Percentiles rank a stretch among this genome's conserved stretches.
These are phyloP conservation scores for Verticillium albo-atrum DNA, from an alignment of 2,329 filamentous ascomycete species.

Conservation along the genomic window DNA sequence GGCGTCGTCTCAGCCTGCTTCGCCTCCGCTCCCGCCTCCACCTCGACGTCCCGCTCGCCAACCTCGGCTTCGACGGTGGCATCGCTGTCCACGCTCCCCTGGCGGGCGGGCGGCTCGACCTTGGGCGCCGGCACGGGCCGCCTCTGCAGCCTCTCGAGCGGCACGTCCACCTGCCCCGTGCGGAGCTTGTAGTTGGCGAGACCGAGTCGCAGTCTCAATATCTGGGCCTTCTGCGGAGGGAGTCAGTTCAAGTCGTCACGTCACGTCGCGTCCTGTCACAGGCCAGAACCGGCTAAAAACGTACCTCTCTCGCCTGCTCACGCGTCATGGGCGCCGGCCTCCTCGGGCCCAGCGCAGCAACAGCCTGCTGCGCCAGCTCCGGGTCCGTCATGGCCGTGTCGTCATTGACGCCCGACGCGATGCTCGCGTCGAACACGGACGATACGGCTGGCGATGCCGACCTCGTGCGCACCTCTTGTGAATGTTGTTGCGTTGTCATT, in stretches of 20 bases:
- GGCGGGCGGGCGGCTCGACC: neutral
- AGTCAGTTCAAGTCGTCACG: no score
- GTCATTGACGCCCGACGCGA: constrained; percentile 30
- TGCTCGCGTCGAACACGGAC: constrained; percentile 46
- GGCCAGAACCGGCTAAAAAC: constrained; percentile 6
- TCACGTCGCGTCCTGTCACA: no score
- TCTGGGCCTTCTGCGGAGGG: constrained; percentile 54
- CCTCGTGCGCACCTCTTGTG: neutral
- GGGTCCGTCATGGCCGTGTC: constrained; percentile 46
- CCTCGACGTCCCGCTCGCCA: constrained; percentile 1
- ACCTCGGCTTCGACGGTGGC: constrained; percentile 4
- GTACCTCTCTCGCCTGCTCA: constrained; percentile 49
- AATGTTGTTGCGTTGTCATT: neutral
- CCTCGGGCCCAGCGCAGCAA: constrained; percentile 13
- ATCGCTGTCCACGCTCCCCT: neutral
- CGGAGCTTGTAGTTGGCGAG: constrained; percentile 72
- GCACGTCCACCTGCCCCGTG: constrained; percentile 65
- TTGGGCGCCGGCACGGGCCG: constrained; percentile 21
- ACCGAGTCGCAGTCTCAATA: constrained; percentile 62
- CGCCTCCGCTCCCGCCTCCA: constrained; percentile 6
- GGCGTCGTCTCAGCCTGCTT: constrained; percentile 12
- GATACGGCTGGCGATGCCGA: constrained; percentile 31
- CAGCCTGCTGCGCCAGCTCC: constrained; percentile 23
- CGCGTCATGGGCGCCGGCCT: constrained; percentile 33
- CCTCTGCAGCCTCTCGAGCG: constrained; percentile 55